phyloP scores from a whole-genome alignment of 2,329 filamentous ascomycete genomes.

The Septoria petroselini region DNA sequence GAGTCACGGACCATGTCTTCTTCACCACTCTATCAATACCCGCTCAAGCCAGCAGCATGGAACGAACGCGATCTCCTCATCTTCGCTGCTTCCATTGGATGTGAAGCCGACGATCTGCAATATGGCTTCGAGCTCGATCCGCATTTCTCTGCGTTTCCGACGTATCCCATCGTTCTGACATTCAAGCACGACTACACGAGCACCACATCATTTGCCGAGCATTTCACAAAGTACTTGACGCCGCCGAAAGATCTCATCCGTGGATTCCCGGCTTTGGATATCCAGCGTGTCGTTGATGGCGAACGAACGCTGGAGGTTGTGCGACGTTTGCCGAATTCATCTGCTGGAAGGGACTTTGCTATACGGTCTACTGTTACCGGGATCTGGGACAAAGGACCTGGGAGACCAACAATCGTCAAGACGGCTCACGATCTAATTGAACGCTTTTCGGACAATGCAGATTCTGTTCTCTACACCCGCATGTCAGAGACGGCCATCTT shows the following conservation, averaged over 20 bases:
- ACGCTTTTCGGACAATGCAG: conserved; percentile 33
- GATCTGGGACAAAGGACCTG: conserved; percentile 80
- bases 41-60: conserved; percentile 72
- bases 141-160: conserved; percentile 81
- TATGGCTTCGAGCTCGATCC: conserved; percentile 90
- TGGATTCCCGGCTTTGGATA: conserved; percentile 71
- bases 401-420: conserved; percentile 76
- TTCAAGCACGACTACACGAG: conserved; percentile 72
- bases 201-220: conserved; percentile 73
- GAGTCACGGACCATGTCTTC: conserved; percentile 4
- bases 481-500: conserved; percentile 71
- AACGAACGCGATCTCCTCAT: conserved; percentile 72
- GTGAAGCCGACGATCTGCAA: conserved; percentile 77
- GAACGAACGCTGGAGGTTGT: conserved; percentile 69
- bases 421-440: conserved; percentile 73
- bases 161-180: conserved; percentile 76
- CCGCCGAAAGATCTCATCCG: conserved; percentile 55
- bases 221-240: conserved; percentile 63
- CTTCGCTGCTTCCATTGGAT: conserved; percentile 86
- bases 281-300: conserved; percentile 71
- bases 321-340: conserved; percentile 69
- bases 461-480: conserved; percentile 44
- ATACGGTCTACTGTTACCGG: conserved; percentile 73
- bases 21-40: conserved; percentile 60
- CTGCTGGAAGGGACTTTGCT: conserved; percentile 69